Conservation (phyloP, 768 basidiomycete species). For the Pholiota molesta region DNA sequence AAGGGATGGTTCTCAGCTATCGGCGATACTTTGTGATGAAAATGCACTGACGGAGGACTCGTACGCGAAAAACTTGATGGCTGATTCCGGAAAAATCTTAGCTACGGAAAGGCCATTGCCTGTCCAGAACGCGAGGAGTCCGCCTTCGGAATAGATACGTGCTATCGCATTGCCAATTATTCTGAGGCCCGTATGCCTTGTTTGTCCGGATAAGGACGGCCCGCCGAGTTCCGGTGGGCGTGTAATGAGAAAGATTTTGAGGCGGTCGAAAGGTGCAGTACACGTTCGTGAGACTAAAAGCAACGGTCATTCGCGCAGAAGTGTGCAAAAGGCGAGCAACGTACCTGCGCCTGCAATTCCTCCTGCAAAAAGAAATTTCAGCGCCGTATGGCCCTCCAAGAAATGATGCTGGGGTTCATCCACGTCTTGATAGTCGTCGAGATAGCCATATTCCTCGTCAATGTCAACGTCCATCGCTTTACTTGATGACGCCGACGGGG, state of each 20-base stretch:
- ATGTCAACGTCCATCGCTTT: slow-evolving; percentile 31
- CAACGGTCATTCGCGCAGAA: neutral
- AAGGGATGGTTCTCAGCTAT: neutral
- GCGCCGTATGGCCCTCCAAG: slow-evolving; percentile 70
- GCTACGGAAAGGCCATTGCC: slow-evolving; percentile 92
- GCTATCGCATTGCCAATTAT: slow-evolving; percentile 73
- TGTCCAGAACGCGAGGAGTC: slow-evolving; percentile 94
- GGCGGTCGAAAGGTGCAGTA: slow-evolving; percentile 95
- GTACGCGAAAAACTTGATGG: slow-evolving; percentile 97
- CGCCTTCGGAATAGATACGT: slow-evolving; percentile 89
- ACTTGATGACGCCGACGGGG: slow-evolving; percentile 14
- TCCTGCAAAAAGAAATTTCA: slow-evolving; percentile 92
- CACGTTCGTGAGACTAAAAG: slow-evolving; percentile 87
- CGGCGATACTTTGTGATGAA: slow-evolving; percentile 13
- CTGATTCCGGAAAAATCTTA: slow-evolving; percentile 98
- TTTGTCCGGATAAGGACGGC: slow-evolving; percentile 42
- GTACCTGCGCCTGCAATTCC: slow-evolving; percentile 93
- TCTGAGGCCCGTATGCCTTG: slow-evolving; percentile 52
- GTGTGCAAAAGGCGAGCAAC: slow-evolving; percentile 24
- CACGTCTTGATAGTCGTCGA: slow-evolving; percentile 51
- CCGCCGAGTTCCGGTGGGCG: slow-evolving; percentile 75
- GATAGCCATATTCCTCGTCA: slow-evolving; percentile 46
- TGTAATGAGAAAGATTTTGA: slow-evolving; percentile 97
- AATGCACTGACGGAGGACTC: slow-evolving; percentile 78
- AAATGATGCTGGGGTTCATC: slow-evolving; percentile 63